Evolutionary conservation across 805 yeast genomes (phyloP).

Genomic region (Starmerella khaoyaiensis): DNA sequence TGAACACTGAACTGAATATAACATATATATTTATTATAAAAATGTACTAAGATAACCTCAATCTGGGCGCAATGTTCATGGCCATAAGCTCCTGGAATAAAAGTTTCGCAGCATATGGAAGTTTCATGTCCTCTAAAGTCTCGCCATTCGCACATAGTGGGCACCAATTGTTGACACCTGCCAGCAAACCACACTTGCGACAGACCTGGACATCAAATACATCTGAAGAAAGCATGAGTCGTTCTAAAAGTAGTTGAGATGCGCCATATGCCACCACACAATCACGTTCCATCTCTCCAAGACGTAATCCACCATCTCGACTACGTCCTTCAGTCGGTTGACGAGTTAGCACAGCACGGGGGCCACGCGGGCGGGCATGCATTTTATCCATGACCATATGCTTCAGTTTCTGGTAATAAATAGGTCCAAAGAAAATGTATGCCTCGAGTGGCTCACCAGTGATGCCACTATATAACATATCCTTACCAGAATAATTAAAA

Average conservation of each 20-base stretch:
- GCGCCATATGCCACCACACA: conserved; percentile 99
- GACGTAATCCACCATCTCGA: conserved; percentile 95
- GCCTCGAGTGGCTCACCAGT: conserved; percentile 97
- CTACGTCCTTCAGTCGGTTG: conserved; percentile 99
- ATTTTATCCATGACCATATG: conserved; percentile 98
- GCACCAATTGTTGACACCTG: conserved; percentile 93
- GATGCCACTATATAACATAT: conserved; percentile 92
- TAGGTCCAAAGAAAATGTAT: conserved; percentile 95
- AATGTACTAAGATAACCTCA: conserved; percentile 37
- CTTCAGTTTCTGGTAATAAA: conserved; percentile 92
- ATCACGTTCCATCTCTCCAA: conserved; percentile 99
- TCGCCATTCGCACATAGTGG: conserved; percentile 88
- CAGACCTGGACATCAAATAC: conserved; percentile 97
- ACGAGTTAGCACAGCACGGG: conserved; percentile 92
- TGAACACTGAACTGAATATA: neutral
- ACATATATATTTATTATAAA: neutral
- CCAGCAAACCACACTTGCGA: conserved; percentile 83
- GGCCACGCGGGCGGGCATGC: conserved; percentile 99
- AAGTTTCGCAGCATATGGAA: conserved; percentile 97
- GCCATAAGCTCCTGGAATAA: conserved; percentile 92
- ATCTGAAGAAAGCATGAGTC: conserved; percentile 93
- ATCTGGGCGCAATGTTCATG: conserved; percentile 98
- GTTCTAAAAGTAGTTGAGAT: conserved; percentile 79
- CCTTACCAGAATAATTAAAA: conserved; percentile 89
- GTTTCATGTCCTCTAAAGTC: conserved; percentile 78